phyloP scores from a whole-genome alignment of 495 filamentous ascomycete genomes.

The Talaromyces proteolyticus region DNA sequence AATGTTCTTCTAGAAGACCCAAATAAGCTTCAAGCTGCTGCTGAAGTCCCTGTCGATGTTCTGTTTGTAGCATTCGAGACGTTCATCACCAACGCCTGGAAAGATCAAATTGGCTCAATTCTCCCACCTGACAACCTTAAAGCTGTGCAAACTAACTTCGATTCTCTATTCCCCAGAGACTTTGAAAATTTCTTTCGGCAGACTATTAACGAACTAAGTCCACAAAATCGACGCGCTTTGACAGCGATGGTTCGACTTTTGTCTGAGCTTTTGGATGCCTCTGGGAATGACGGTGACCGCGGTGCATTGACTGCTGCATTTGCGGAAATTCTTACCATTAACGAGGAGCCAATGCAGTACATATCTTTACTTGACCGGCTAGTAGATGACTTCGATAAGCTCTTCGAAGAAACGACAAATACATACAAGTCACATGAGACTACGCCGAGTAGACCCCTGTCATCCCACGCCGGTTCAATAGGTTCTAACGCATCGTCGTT shows the following conservation, averaged over 20 bases:
- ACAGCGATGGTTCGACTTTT: conserved; percentile 78
- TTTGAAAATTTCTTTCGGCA: conserved; percentile 83
- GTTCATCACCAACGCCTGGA: conserved; percentile 86
- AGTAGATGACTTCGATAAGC: conserved; percentile 83
- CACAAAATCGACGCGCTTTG: conserved; percentile 88
- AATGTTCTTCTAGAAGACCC: conserved; percentile 80
- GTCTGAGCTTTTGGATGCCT: conserved; percentile 86
- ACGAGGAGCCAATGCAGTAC: conserved; percentile 73
- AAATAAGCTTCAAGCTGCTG: conserved; percentile 62
- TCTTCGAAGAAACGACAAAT: conserved; percentile 69
- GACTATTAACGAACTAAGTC: conserved; percentile 72
- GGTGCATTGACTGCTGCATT: conserved; percentile 88
- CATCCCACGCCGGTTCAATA: conserved; percentile 50
- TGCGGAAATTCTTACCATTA: conserved; percentile 75
- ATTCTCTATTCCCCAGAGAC: conserved; percentile 64
- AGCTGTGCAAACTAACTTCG: conserved; percentile 66
- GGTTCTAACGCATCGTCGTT: conserved; percentile 77
- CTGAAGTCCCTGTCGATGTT: conserved; percentile 78
- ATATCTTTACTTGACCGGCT: conserved; percentile 88
- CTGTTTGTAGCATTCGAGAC: conserved; percentile 93
- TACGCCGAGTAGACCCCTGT: conserved; percentile 42
- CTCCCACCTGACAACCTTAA: conserved; percentile 59
- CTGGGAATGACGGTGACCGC: conserved; percentile 86
- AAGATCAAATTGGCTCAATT: conserved; percentile 78
- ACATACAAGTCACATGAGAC: conserved; percentile 36